Conservation (phyloP, 768 basidiomycete genomes). For the Saitozyma podzolica region DNA sequence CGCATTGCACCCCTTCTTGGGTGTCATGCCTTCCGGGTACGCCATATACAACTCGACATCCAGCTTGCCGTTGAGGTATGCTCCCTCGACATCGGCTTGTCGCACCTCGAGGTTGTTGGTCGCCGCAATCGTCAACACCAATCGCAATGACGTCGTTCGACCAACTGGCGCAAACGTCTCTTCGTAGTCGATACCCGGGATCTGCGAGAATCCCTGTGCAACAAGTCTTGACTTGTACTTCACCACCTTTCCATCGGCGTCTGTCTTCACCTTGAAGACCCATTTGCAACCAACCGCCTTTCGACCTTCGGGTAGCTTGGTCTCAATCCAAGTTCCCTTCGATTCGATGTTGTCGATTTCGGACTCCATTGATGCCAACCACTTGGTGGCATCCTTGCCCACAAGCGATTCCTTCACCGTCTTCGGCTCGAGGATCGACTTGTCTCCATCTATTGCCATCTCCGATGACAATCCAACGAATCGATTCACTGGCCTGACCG, state of each 20-base stretch:
- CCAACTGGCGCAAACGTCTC: constrained; percentile 2
- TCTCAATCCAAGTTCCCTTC: no score
- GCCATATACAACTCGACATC: constrained; percentile 5
- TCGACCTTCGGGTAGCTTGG: no score
- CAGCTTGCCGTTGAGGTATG: constrained; percentile 10
- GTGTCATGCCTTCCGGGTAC: neutral
- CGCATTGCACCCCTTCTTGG: neutral
- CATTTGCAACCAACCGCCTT: no score
- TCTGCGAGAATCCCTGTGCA: constrained; percentile 5
- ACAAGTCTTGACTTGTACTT: constrained; percentile 10
- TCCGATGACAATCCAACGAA: no score
- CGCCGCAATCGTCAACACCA: neutral
- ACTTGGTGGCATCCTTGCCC: no score
- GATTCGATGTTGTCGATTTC: no score
- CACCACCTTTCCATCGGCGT: neutral
- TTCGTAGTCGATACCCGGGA: constrained; percentile 1
- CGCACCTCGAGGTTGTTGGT: neutral
- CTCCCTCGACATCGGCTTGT: constrained; percentile 7
- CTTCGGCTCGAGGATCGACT: no score
- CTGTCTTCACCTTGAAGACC: no score
- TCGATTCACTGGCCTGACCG: no score
- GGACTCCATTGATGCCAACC: no score
- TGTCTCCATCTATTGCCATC: no score
- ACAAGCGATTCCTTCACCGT: no score
- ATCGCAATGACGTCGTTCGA: constrained; percentile 1